These are phyloP conservation scores for Gossypium aridum DNA, from an alignment of 441 rosid genomes.

Conservation along the genomic window DNA sequence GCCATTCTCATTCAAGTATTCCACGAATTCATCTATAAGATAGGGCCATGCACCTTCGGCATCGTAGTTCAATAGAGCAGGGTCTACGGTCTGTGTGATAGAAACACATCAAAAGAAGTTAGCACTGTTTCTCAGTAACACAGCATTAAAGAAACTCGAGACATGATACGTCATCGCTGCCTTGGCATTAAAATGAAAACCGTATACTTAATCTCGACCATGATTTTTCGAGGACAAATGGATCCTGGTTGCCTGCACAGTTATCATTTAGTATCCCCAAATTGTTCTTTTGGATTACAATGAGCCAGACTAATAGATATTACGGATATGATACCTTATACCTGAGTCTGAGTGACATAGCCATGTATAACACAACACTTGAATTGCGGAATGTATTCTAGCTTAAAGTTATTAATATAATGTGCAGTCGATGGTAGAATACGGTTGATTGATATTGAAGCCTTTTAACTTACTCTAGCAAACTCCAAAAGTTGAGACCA, in stretches of 20 bases:
- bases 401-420: neutral
- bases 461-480: conserved; percentile 43
- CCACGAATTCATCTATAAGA: conserved; percentile 95
- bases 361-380: neutral
- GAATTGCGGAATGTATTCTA: neutral
- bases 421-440: neutral
- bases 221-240: too few species aligned
- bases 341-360: neutral
- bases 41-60: conserved; percentile 98
- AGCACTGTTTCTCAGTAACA: neutral
- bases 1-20: conserved; percentile 67
- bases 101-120: neutral
- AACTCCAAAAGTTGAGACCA: conserved; percentile 93
- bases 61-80: conserved; percentile 64
- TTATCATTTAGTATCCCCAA: too few species aligned
- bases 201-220: neutral
- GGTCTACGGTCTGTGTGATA: conserved; percentile 57
- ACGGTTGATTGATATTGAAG: neutral
- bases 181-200: neutral
- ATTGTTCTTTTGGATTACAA: neutral
- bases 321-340: neutral
- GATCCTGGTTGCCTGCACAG: too few species aligned
- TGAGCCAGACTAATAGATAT: neutral
- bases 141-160: conserved; percentile 1
- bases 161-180: neutral